These are phyloP conservation scores for Botryosphaeria agaves DNA, from an alignment of 2,329 filamentous ascomycete genomes.

Conservation along the genomic window DNA sequence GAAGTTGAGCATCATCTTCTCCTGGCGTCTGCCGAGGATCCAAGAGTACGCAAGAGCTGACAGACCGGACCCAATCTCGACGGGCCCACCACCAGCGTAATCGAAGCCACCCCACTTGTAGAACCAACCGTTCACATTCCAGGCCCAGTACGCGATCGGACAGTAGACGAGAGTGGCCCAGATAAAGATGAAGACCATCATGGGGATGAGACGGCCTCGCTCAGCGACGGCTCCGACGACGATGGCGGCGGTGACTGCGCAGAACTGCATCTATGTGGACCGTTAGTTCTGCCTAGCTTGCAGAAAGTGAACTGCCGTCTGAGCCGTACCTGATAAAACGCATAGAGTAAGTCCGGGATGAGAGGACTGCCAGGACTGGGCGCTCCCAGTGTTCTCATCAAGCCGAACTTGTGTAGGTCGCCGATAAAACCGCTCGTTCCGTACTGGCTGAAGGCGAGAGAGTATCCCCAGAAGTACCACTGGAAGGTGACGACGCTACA, in stretches of 20 bases:
- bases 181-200: conserved; percentile 89
- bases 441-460: conserved; percentile 70
- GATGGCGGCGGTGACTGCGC: conserved; percentile 79
- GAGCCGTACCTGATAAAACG: conserved; percentile 66
- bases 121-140: conserved; percentile 89
- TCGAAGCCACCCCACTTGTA: conserved; percentile 84
- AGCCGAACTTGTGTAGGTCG: conserved; percentile 72
- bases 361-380: conserved; percentile 83
- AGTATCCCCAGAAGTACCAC: conserved; percentile 99
- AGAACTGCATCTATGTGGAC: conserved; percentile 74
- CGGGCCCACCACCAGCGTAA: conserved; percentile 89
- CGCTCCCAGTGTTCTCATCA: conserved; percentile 64
- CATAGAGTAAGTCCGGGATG: conserved; percentile 77
- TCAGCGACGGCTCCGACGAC: conserved; percentile 85
- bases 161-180: conserved; percentile 98
- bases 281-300: too few species aligned
- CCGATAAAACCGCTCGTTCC: conserved; percentile 85
- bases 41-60: conserved; percentile 89
- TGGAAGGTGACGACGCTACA: conserved; percentile 86
- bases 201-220: conserved; percentile 78
- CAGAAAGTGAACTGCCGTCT: not conserved
- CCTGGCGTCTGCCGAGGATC: conserved; percentile 88
- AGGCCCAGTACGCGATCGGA: conserved; percentile 89
- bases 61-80: conserved; percentile 90
- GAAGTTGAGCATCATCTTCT: conserved; percentile 99